Base-by-base conservation (phyloP, 75 land plant species). In the Gnetum montanum region DNA sequence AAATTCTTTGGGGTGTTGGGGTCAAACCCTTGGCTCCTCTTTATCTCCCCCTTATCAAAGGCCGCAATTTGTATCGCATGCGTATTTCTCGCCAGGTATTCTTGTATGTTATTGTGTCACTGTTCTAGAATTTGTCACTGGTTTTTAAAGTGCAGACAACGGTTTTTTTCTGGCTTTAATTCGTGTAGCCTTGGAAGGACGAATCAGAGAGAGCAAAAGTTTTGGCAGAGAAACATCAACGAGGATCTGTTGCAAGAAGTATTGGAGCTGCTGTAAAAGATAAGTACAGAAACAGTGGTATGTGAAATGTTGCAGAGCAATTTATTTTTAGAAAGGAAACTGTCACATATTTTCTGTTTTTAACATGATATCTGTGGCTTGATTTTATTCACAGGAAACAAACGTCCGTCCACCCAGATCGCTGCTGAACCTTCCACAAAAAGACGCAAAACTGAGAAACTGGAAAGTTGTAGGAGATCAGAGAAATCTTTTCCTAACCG, bases 1-100 rank as follows among this genome's bases (percentile, higher is more conserved):
- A 67, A 63, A 43, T 67, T 28, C 55, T 67, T 34, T 67, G 69
- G 69, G 62, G 67, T 43, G 45, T 18, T 40, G 69, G 69, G 18
- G 26, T 50, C 24, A 62, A 46, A 13, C 43, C 53, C n/a, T 62
- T 66, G 27, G 34, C 47, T 35, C 46, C 67, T 12, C 49, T 66
- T 51, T 47, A 62, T 60, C 67, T 54, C 43, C 31, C 62, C n/a
- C 68, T 62, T 31, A 66, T 66, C 34, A 66, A 66, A 25, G 68
- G 68, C 27, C 65, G 68, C 54, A 66, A 66, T 37, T 66, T 66
- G 46, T 66, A 66, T 25, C 66, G 68, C 8, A 6, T 43, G 45
- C 46, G 46, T 18, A 67, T 31, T 7, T 59, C 18, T 48, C 53
- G 68, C 8, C 67, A 37, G 54, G 69, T 67, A 18, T 33, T n/a